Base-by-base conservation (phyloP, 495 filamentous ascomycete genomes). In the Hypomontagnella submonticulosa region DNA sequence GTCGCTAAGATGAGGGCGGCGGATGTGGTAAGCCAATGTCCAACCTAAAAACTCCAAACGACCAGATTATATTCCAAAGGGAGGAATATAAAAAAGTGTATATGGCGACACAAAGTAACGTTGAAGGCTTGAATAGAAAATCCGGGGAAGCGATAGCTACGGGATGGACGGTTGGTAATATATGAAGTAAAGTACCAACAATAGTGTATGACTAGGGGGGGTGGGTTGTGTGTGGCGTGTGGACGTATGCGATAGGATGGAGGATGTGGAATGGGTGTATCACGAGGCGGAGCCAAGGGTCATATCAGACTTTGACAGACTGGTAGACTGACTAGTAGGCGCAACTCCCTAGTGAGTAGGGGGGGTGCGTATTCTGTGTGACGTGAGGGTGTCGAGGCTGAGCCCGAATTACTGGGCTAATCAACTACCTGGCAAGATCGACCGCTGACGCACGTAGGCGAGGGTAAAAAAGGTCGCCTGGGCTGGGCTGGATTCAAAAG, bases 351-450 rank as follows among this genome's bases (percentile, higher is more conserved):
- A 27, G 23, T 27, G 6, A 27, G 50, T 59, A 48, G 49, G 54
- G 43, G 43, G 67, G 61, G 65, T 71, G 61, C 65, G 64, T 60
- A 61, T 57, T 57, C 33, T 62, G 71, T 71, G 69, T 69, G 66
- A 74, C 69, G 69, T 65, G 69, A 71, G 60, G 58, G 50, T 50
- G 52, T 70, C 66, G 71, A 74, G 71, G 71, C 69, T 74, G 71
- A 73, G 69, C 54, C 54, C 57, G 13, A 57, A 54, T 61, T 57
- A 67, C 61, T 67, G 44, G 44, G 46, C 44, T 46, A 55, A 51
- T 67, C 55, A 42, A 30, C 40, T 40, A 51, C 58, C 49, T 60
- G 60, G 60, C 44, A 61, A 68, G 69, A 62, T 69, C 69, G 65
- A 70, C 53, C 53, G 69, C 69, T 73, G 71, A 74, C 69, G 64